Base-by-base conservation (phyloP, 78 protist genomes). In the Dictyostelium purpureum region DNA sequence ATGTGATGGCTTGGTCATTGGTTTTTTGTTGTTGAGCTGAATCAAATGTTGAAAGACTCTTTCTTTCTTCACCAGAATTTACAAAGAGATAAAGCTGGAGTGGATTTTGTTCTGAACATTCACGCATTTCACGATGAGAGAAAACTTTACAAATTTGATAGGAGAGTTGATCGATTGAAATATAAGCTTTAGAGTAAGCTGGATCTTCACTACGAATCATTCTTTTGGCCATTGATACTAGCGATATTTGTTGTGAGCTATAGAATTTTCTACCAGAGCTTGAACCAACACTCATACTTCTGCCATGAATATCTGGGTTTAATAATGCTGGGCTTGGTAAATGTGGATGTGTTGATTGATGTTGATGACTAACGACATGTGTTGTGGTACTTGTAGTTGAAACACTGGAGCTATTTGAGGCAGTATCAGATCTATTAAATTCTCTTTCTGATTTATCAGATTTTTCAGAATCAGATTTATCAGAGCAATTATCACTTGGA, bases 81-180 rank as follows among this genome's bases (percentile, higher is more conserved):
- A 85, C 92, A 85, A 85, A 85, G 37, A 85, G 54, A 14, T 24
- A 90, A 18, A 90, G 81, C 40, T 65, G 88, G 49, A 90, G 40
- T 75, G 94, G 94, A 33, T 79, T 90, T 35, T 77, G 87, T 57
- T 81, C 82, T 12, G 88, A 79, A 66, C 94, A 90, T 28, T 90
- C 94, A 26, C 89, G 65, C 94, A 90, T 73, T 59, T 90, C 94
- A 26, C 89, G 65, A 7, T 90, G 94, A 3, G 94, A 90, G 14
- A 77, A 90, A 14, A 79, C 73, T 59, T 90, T 79, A 42, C 81
- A 56, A 47, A 90, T 67, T 79, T 90, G 88, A 49, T 70, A 79
- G 6, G 89, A 76, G 19, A 90, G 56, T 49, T 77, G 89, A 28
- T 90, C 88, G 49, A 78, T 57, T 11, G 82, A 90, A 24, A 90